Conservation (phyloP, 306 rosid species). For the Senna siamea region DNA sequence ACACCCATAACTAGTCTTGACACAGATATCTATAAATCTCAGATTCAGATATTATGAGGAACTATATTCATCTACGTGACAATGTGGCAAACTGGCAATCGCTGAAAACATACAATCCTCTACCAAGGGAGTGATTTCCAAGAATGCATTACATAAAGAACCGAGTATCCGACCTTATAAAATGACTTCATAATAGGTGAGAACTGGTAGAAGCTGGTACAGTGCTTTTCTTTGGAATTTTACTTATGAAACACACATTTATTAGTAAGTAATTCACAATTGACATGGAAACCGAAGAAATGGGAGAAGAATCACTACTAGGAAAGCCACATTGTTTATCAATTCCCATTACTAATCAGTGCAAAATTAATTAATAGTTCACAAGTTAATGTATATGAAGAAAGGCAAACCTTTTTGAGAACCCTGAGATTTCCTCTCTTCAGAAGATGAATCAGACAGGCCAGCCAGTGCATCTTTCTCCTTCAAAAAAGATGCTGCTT, state of each 20-base stretch:
- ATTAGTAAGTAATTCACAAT: slow-evolving; percentile 15
- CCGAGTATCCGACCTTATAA: slow-evolving; percentile 13
- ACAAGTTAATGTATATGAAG: slow-evolving; percentile 31
- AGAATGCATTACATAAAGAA: slow-evolving; percentile 28
- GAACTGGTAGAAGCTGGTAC: neutral
- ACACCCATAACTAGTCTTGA: neutral
- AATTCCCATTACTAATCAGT: slow-evolving; percentile 23
- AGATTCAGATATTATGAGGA: slow-evolving; percentile 21
- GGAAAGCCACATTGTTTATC: slow-evolving; percentile 19
- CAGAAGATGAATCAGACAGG: slow-evolving; percentile 62
- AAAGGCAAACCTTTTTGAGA: slow-evolving; percentile 59
- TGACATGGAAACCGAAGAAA: slow-evolving; percentile 23
- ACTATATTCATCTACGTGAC: slow-evolving; percentile 11
- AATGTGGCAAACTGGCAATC: neutral
- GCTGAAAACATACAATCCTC: neutral
- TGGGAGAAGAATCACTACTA: slow-evolving; percentile 12
- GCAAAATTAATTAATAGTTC: slow-evolving; percentile 36
- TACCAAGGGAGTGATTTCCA: slow-evolving; percentile 18
- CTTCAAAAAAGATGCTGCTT: slow-evolving; percentile 42
- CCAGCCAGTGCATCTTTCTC: slow-evolving; percentile 52
- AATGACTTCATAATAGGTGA: slow-evolving; percentile 16
- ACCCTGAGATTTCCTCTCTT: slow-evolving; percentile 46
- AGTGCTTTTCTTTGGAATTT: slow-evolving; percentile 12
- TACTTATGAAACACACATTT: slow-evolving; percentile 5
- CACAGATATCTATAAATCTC: neutral